phyloP scores from a whole-genome alignment of 2,329 filamentous ascomycete species.

The Aspergillus costaricaensis region DNA sequence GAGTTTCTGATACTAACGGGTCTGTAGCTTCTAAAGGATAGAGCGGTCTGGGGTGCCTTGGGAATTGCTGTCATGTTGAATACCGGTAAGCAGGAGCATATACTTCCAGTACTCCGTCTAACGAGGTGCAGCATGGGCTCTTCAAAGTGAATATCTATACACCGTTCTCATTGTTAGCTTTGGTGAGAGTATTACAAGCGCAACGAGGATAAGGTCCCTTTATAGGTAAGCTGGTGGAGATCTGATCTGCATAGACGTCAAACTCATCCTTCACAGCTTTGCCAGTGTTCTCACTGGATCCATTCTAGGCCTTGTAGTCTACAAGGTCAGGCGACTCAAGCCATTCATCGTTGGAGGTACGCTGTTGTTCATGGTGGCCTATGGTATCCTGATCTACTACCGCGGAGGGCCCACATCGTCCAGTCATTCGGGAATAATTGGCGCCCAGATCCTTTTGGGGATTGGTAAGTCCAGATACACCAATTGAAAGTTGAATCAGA shows the following conservation, averaged over 20 bases:
- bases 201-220: conserved; percentile 61
- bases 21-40: conserved; percentile 58
- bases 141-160: conserved; percentile 66
- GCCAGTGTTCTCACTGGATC: conserved; percentile 60
- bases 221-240: conserved; percentile 47
- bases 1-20: neutral
- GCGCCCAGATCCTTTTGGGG: conserved; percentile 63
- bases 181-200: conserved; percentile 57
- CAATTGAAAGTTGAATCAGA: too few species aligned
- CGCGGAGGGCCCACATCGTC: conserved; percentile 53
- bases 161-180: conserved; percentile 64
- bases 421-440: conserved; percentile 60
- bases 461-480: conserved; percentile 44
- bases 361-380: conserved; percentile 63
- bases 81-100: conserved; percentile 31
- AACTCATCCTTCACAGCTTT: conserved; percentile 36
- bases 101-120: conserved; percentile 10
- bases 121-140: conserved; percentile 52
- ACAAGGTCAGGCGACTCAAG: conserved; percentile 61
- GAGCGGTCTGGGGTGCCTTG: conserved; percentile 64
- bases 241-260: neutral
- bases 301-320: conserved; percentile 59
- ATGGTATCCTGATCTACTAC: conserved; percentile 64
- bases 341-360: conserved; percentile 65
- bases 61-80: conserved; percentile 52